Conservation (phyloP, 2,329 filamentous ascomycete genomes). For the Aspergillus pseudotamarii region DNA sequence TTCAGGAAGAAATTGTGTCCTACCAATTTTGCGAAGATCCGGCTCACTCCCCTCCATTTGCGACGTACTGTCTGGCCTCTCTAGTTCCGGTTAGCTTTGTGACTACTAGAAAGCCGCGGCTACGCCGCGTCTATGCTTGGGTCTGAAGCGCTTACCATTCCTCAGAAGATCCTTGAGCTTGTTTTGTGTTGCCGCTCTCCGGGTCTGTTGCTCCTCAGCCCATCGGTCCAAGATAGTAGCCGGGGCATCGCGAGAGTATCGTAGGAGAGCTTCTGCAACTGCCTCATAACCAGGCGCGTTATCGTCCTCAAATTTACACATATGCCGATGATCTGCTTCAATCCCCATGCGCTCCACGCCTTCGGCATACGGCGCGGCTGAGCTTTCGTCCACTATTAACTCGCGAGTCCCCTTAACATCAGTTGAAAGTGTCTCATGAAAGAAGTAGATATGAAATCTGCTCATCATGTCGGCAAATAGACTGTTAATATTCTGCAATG, state of each 20-base stretch:
- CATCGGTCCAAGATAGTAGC: constrained; percentile 60
- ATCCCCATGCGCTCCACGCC: constrained; percentile 75
- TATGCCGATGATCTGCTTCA: constrained; percentile 69
- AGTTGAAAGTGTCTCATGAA: constrained; percentile 73
- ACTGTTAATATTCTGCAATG: constrained; percentile 71
- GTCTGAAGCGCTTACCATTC: constrained; percentile 28
- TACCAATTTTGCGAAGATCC: constrained; percentile 36
- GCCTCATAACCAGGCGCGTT: constrained; percentile 67
- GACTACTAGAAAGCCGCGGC: neutral
- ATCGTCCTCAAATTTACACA: constrained; percentile 71
- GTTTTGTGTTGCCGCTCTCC: constrained; percentile 38
- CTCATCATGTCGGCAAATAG: constrained; percentile 72
- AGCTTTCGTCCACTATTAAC: constrained; percentile 70
- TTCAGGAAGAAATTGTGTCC: constrained; percentile 35
- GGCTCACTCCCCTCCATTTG: constrained; percentile 27
- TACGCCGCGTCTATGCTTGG: neutral
- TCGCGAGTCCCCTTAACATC: constrained; percentile 65
- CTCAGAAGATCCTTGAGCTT: constrained; percentile 42
- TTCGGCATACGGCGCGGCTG: constrained; percentile 69
- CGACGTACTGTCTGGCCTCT: constrained; percentile 9
- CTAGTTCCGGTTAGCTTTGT: constrained; percentile 1
- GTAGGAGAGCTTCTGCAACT: constrained; percentile 51
- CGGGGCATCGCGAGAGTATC: constrained; percentile 56
- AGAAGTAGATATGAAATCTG: constrained; percentile 74
- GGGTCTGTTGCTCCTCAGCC: constrained; percentile 57